Base-by-base conservation (phyloP, 2,329 filamentous ascomycete species). In the Celoporthe dispersa region DNA sequence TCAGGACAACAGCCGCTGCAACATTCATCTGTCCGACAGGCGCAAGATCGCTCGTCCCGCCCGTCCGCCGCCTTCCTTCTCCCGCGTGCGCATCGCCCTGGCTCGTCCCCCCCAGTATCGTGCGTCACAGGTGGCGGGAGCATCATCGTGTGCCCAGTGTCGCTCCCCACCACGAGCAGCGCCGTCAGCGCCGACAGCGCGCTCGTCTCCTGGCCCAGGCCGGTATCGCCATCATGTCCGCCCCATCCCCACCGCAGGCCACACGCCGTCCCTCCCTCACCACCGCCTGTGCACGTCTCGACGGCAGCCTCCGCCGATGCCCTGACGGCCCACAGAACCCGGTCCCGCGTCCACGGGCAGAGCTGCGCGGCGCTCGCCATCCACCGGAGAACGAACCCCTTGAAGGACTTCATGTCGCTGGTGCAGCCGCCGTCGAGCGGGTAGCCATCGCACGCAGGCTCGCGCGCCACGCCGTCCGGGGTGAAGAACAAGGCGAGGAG, bases 331-430 rank as follows among this genome's bases (percentile, higher is more conserved):
- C 88, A 85, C 69, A 87, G 80, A 73, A 94, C 89, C 22, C 77
- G 80, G 1, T 84, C 79, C 55, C 79, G 79, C 0, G 87, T 89
- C 61, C 84, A 85, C 0, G 91, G 91, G 0, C 88, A 90, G n/a
- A 93, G 69, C 73, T 90, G 84, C 2, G 87, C 85, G 1, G 87
- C 84, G 31, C 86, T 83, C 4, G 87, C 84, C 74, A 93, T 82
- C 88, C 90, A 92, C 55, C 89, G 86, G 74, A 89, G 85, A 25
- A 92, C 82, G 70, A 90, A 90, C 53, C 90, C 91, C 79, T 93
- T 93, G 86, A 91, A 94, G 1, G 88, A 88, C 71, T 88, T 80
- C 84, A 94, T 92, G 75, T 95, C 93, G 63, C 87, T 84, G 70
- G 90, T 90, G 82, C 93, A 95, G 25, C 81, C 85, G 31, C 16